Percentiles rank a stretch among this genome's conserved stretches.
Evolutionary conservation across 1,139 yeast species (phyloP).

Genomic region (Blastobotrys buckinghamii): DNA sequence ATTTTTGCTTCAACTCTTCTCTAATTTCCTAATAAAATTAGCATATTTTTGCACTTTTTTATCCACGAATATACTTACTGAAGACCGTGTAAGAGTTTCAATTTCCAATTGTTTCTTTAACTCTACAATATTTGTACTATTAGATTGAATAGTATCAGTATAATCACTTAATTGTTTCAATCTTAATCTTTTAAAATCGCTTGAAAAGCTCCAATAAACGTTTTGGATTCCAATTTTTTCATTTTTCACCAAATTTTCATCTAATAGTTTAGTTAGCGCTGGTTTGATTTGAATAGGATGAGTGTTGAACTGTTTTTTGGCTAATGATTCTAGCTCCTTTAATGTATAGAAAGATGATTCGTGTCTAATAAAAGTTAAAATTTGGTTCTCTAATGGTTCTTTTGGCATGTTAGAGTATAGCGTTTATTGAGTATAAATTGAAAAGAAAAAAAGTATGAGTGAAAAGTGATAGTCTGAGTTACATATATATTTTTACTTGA

Average conservation of each 20-base stretch:
- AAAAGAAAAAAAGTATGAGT: neutral
- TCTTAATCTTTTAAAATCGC: constrained; percentile 24
- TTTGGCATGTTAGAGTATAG: neutral
- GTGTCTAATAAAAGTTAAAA: constrained; percentile 40
- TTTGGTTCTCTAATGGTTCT: constrained; percentile 11
- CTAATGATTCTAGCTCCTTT: constrained; percentile 47
- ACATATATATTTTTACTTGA: too few species aligned
- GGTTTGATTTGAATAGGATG: constrained; percentile 49
- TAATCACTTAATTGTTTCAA: neutral
- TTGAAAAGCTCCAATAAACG: constrained; percentile 49
- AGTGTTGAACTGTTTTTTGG: constrained; percentile 42
- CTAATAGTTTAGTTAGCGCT: constrained; percentile 40
- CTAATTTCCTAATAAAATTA: neutral
- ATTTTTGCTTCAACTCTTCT: neutral
- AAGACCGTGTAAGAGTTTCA: neutral
- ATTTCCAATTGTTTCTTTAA: neutral
- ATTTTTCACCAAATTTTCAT: constrained; percentile 42
- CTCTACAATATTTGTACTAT: neutral
- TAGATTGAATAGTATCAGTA: neutral
- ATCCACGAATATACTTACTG: neutral
- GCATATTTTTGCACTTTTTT: neutral
- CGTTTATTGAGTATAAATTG: neutral
- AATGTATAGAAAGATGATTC: constrained; percentile 41
- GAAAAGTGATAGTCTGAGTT: neutral
- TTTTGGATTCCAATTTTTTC: constrained; percentile 52